phyloP scores from a whole-genome alignment of 2,329 filamentous ascomycete species.

The Fusarium sp. region DNA sequence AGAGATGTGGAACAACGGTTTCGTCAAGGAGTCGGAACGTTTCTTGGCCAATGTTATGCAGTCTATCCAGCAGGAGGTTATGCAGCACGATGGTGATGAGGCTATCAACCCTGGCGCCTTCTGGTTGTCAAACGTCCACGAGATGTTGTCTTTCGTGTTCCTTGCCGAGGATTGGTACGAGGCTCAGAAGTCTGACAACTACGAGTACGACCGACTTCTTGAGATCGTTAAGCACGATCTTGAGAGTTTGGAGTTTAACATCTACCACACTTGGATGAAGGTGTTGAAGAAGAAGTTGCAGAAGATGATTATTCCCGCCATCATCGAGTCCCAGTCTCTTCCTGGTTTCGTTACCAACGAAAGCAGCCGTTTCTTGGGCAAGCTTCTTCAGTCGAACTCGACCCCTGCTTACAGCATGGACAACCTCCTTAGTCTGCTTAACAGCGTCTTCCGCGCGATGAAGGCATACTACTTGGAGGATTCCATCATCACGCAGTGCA shows the following conservation, averaged over 20 bases:
- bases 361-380: slow-evolving; percentile 97
- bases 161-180: slow-evolving; percentile 99
- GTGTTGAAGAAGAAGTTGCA: slow-evolving; percentile 98
- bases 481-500: slow-evolving; percentile 92
- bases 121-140: slow-evolving; percentile 99
- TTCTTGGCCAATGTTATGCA: slow-evolving; percentile 99
- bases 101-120: slow-evolving; percentile 97
- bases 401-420: slow-evolving; percentile 99
- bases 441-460: slow-evolving; percentile 98
- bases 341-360: slow-evolving; percentile 99
- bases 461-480: slow-evolving; percentile 98
- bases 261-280: slow-evolving; percentile 99
- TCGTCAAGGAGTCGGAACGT: slow-evolving; percentile 98
- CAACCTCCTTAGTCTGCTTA: slow-evolving; percentile 92
- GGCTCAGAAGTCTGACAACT: slow-evolving; percentile 98
- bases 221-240: slow-evolving; percentile 99
- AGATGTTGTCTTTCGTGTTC: slow-evolving; percentile 99
- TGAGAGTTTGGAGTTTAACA: slow-evolving; percentile 99
- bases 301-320: slow-evolving; percentile 99
- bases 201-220: slow-evolving; percentile 95
- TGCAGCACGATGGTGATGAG: slow-evolving; percentile 98
- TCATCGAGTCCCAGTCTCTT: slow-evolving; percentile 98
- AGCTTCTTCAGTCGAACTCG: slow-evolving; percentile 90
- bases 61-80: slow-evolving; percentile 98
- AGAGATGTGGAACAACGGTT: slow-evolving; percentile 99